These are phyloP conservation scores for Polyplosphaeria fusca DNA, from an alignment of 495 filamentous ascomycete genomes.

Conservation along the genomic window DNA sequence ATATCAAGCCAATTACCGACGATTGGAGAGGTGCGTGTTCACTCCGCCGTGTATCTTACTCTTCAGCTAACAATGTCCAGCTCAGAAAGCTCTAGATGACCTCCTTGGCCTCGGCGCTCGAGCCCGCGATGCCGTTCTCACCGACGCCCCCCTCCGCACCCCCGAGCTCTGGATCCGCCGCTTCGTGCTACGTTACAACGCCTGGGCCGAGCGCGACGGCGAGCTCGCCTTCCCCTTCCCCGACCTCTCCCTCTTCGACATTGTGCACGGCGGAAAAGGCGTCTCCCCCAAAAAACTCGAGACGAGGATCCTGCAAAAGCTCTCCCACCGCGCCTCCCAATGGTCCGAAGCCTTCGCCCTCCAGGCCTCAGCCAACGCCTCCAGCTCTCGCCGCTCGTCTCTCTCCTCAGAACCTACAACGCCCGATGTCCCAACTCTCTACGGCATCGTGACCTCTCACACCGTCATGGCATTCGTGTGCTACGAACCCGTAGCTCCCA, in stretches of 20 bases:
- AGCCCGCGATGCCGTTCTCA: slow-evolving; percentile 33
- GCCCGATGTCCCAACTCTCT: slow-evolving; percentile 37
- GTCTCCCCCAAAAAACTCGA: slow-evolving; percentile 15
- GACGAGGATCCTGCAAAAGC: slow-evolving; percentile 22
- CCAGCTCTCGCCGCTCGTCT: too few species aligned
- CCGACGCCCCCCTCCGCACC: slow-evolving; percentile 13
- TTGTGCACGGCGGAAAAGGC: slow-evolving; percentile 24
- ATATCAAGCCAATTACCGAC: slow-evolving; percentile 46
- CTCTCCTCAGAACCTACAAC: neutral
- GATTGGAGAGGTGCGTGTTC: slow-evolving; percentile 22
- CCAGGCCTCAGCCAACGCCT: neutral
- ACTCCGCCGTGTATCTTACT: neutral
- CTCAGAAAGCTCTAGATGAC: slow-evolving; percentile 29
- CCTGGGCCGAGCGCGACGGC: slow-evolving; percentile 37
- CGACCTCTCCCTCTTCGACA: slow-evolving; percentile 35
- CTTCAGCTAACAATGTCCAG: slow-evolving; percentile 9
- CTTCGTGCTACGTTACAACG: slow-evolving; percentile 32
- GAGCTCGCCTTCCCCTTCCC: slow-evolving; percentile 22
- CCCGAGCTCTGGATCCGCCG: slow-evolving; percentile 24
- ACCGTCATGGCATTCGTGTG: slow-evolving; percentile 38
- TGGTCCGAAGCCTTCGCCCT: slow-evolving; percentile 34
- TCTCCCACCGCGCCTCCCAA: slow-evolving; percentile 19
- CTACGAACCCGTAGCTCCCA: slow-evolving; percentile 24
- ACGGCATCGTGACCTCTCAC: slow-evolving; percentile 37
- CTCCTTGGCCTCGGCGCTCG: slow-evolving; percentile 37